Evolutionary conservation across 139 green algal genomes (phyloP), one percentile per base, ranked within the genome.

Genomic region (Coelastrella sp.): DNA sequence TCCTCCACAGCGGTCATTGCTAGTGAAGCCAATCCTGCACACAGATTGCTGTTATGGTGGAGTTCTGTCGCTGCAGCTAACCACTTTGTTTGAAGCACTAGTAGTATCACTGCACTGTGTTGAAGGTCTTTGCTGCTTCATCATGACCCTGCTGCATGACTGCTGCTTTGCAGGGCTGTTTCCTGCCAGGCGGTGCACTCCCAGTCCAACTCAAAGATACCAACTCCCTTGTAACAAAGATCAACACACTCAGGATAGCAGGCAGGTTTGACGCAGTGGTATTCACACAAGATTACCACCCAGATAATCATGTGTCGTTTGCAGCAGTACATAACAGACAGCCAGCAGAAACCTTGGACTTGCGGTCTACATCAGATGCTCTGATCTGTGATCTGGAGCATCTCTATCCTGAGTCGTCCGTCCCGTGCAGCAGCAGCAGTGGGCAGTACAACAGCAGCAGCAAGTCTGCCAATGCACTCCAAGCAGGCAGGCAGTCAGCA

Each of bases 251-350:
- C 10, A 8, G 81, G 2, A 32, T 14, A 61, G 23, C 5, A 7
- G 81, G 81, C 17, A 5, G 16, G 10, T 87, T 65, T 17, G 23
- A 87, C 10, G 0, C 61, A 19, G 64, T 77, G 58, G 58, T 73
- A 7, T 85, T 54, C 57, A 85, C 19, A 7, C 81, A 87, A 16
- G 81, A 87, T 32, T 87, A 68, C 22, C 81, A 87, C 64, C 81
- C 81, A 64, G 22, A 11, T 0, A 64, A 87, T 4, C 81, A 87
- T 66, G n/a, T 87, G 7, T 87, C 81, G 0, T 87, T 87, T 64
- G 81, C 81, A 16, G 59, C 80, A 58, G 80, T 86, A 3, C 81
- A 87, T 23, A 64, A 68, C 81, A 87, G 16, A 32, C 81, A 76
- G 81, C 64, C 81, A 5, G 19, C 14, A 3, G 13, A 77, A 3